Evolutionary conservation across 257 asterid genomes (phyloP), one percentile per base, ranked within the genome.

Genomic region (Misopates orontium): DNA sequence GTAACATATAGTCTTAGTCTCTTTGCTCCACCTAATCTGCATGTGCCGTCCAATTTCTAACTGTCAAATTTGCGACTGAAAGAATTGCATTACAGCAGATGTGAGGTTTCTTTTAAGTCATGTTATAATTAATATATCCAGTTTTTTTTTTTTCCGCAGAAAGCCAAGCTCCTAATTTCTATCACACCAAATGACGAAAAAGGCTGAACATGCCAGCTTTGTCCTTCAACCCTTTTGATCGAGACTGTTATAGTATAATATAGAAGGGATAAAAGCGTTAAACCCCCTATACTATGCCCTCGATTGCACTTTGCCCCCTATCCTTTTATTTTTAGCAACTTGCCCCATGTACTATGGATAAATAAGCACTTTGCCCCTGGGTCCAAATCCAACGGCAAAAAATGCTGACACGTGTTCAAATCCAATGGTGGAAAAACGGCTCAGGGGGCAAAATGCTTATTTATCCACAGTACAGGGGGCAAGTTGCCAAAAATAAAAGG

Each of bases 161-260:
- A 61, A 55, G 5, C 63, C 4, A 66, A 64, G 17, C 18, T 42
- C 55, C 53, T 53, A 53, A 25, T 40, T 16, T 66, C 19, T 54
- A 40, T 22, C 25, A 16, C 17, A 66, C 32, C 22, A 11, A 36
- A 65, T 18, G 51, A 51, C 65, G 9, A 18, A 45, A 42, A 21
- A 61, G 16, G 12, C 51, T 39, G 32, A 28, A 19, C 40, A 57
- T 12, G 16, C 36, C 13, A 41, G 31, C 36, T 28, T 28, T 28
- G 53, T 21, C 23, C 24, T 52, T 39, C 36, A 53, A 20, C 61
- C 53, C 36, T 31, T 50, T 50, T 49, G 8, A 59, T 28, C n/a
- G n/a, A 41, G 44, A 69, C 14, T 20, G 15, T 36, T 59, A 20
- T 16, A 28, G n/a, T 14, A 14, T 59, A 49, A 69, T 45, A 40